phyloP scores from a whole-genome alignment of 805 yeast species.

The Starmera quercuum region DNA sequence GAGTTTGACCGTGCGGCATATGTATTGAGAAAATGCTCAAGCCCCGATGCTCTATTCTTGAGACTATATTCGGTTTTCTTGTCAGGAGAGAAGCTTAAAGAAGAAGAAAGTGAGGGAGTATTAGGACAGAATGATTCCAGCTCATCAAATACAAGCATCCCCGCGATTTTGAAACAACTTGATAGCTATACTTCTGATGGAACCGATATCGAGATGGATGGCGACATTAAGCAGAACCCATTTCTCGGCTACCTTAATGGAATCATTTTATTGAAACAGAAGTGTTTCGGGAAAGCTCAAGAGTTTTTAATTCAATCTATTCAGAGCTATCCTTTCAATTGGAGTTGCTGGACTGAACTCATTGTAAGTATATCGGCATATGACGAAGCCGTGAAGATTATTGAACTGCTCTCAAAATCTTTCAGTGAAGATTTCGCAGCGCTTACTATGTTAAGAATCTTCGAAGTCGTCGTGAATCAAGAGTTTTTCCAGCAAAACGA shows the following conservation, averaged over 20 bases:
- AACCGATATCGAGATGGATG: constrained; percentile 20
- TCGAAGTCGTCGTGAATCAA: constrained; percentile 61
- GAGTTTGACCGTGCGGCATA: constrained; percentile 78
- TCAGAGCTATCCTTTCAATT: constrained; percentile 69
- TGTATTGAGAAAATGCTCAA: constrained; percentile 42
- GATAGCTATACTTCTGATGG: constrained; percentile 19
- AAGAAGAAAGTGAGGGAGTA: constrained; percentile 67
- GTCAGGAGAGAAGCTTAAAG: constrained; percentile 68
- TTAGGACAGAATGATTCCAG: constrained; percentile 33
- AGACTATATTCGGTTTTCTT: constrained; percentile 62
- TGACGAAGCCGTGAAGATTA: constrained; percentile 43
- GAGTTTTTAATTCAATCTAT: constrained; percentile 54
- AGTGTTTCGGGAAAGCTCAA: constrained; percentile 54
- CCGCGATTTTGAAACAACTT: constrained; percentile 34
- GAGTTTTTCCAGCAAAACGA: constrained; percentile 69
- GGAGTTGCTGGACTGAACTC: constrained; percentile 92
- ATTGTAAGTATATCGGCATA: constrained; percentile 50
- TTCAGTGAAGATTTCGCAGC: constrained; percentile 25
- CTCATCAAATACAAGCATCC: constrained; percentile 21
- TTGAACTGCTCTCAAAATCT: constrained; percentile 12
- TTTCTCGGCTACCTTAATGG: constrained; percentile 72
- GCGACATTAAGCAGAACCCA: constrained; percentile 34
- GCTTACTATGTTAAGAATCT: constrained; percentile 40
- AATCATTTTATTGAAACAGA: constrained; percentile 52
- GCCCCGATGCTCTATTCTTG: constrained; percentile 51